Base-by-base conservation (phyloP, 2,329 filamentous ascomycete genomes). In the Fusarium sp. region DNA sequence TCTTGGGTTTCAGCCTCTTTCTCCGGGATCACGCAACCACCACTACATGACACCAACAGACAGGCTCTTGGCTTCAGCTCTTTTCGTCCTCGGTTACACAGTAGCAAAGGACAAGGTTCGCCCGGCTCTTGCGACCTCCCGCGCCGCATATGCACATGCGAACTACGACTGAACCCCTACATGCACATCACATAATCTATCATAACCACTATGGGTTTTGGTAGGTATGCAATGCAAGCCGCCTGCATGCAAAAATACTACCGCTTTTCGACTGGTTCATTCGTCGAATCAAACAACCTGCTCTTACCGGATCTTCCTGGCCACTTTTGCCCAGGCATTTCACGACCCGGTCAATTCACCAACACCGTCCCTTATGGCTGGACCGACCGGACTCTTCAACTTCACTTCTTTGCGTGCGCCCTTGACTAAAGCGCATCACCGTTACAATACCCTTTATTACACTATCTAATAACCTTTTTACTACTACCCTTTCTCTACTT, bases 121-220 rank as follows among this genome's bases (percentile, higher is more conserved):
- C 61, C 60, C 62, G 70, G 73, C 65, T 75, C 62, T 70, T 75
- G 71, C 44, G 31, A 48, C 33, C 57, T 62, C 51, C 70, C 61
- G 68, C 65, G 65, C 59, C 38, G 68, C 75, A 77, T 74, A 76
- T 76, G 72, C 71, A 74, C 65, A 70, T 70, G 65, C 65, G 65
- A 68, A 74, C 71, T 68, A 36, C 59, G 50, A 60, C 61, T 66
- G 73, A 67, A 71, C 73, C 69, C 71, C 68, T 72, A 68, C 65
- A 65, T 65, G 67, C 67, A 60, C 60, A 56, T 48, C 67, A 57
- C 62, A 45, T 55, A 62, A 77, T 76, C 67, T 69, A 75, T 61
- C 35, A 73, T 57, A 35, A 56, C 61, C 47, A 47, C 54, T 66
- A 44, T 61, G 59, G 63, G 54, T 63, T 68, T 30, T 74, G 65